Evolutionary conservation across 441 rosid species (phyloP).

Genomic region (Sinapis alba): DNA sequence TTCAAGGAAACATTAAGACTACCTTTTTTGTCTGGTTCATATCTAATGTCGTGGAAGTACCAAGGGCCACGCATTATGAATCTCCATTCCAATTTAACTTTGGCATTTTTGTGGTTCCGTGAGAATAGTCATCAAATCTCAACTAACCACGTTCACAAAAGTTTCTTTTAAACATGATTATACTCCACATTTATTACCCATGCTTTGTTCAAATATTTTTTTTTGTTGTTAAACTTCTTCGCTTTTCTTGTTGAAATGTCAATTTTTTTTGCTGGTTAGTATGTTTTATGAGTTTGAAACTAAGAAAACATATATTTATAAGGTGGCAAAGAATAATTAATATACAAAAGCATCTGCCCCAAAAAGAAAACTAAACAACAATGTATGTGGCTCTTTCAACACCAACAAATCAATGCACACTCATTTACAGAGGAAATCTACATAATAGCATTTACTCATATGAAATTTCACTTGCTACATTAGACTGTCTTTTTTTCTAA

Average conservation of each 20-base stretch:
- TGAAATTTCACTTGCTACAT: neutral
- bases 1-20: neutral
- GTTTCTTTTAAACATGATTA: conserved; percentile 31
- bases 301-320: neutral
- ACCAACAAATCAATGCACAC: neutral
- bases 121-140: conserved; percentile 17
- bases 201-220: neutral
- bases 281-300: neutral
- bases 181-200: conserved; percentile 15
- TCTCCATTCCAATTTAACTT: neutral
- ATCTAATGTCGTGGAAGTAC: conserved; percentile 6
- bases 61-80: conserved; percentile 19
- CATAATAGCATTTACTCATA: neutral
- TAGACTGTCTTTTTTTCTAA: neutral
- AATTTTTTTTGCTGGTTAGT: neutral
- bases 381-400: conserved; percentile 1
- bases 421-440: neutral
- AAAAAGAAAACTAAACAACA: neutral
- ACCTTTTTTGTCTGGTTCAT: neutral
- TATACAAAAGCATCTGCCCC: neutral
- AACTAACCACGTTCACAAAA: conserved; percentile 32
- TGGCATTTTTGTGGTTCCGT: conserved; percentile 25
- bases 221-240: neutral
- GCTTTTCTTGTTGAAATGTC: neutral
- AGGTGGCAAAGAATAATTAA: neutral